These are phyloP conservation scores for Pichia paraexigua DNA, from an alignment of 805 yeast genomes.

Conservation along the genomic window DNA sequence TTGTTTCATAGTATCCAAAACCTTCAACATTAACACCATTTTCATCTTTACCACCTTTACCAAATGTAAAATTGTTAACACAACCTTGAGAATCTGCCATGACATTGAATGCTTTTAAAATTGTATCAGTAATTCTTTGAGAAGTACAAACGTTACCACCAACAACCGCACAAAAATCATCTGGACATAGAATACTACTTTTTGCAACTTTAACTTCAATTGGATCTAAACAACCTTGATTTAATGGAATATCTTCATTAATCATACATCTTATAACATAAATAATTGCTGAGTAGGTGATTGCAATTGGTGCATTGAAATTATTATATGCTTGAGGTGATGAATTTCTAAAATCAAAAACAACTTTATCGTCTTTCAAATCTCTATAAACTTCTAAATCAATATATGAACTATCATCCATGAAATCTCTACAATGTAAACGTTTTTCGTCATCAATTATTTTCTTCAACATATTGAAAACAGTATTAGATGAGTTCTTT, in stretches of 20 bases:
- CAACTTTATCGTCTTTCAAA: constrained; percentile 42
- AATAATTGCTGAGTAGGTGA: constrained; percentile 80
- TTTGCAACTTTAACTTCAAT: constrained; percentile 58
- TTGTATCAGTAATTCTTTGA: constrained; percentile 85
- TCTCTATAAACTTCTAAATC: constrained; percentile 42
- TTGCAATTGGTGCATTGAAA: constrained; percentile 86
- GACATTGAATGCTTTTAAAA: constrained; percentile 76
- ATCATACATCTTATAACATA: constrained; percentile 82
- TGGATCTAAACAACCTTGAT: constrained; percentile 87
- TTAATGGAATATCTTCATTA: constrained; percentile 80
- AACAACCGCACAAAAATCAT: constrained; percentile 86
- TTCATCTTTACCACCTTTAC: constrained; percentile 56
- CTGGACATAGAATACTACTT: constrained; percentile 62
- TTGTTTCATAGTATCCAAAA: constrained; percentile 89
- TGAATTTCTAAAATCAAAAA: constrained; percentile 79
- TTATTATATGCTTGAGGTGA: constrained; percentile 83
- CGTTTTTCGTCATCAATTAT: constrained; percentile 32
- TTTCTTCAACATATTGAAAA: constrained; percentile 41
- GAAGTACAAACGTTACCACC: constrained; percentile 94
- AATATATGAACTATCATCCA: constrained; percentile 79
- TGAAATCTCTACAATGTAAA: constrained; percentile 51
- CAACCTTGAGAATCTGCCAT: constrained; percentile 97
- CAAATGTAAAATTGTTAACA: constrained; percentile 90
- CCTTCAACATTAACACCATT: constrained; percentile 48
- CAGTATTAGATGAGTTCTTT: constrained; percentile 65